A percentile compares a stretch with the other conserved stretches of the same genome.
phyloP scores from a whole-genome alignment of 1,284 basidiomycete genomes.

The Stygiomarasmius scandens region DNA sequence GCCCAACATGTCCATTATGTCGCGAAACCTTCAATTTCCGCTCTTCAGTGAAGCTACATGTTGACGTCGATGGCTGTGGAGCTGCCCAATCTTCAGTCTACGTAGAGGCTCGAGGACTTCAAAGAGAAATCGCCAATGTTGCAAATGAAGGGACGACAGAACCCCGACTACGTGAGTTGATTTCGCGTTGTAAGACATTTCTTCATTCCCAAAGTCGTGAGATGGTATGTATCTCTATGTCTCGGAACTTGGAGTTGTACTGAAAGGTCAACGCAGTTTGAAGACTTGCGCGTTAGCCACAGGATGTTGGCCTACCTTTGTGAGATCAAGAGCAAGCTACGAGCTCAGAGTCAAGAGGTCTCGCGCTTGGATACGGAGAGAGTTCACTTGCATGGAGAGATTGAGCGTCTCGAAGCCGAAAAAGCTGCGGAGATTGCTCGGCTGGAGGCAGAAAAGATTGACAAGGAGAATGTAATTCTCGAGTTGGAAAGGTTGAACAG shows the following conservation, averaged over 20 bases:
- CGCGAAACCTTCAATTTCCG: constrained; percentile 41
- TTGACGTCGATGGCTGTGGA: constrained; percentile 41
- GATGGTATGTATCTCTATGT: constrained; percentile 30
- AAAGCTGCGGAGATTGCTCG: constrained; percentile 24
- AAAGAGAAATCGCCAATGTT: constrained; percentile 40
- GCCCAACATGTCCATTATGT: constrained; percentile 62
- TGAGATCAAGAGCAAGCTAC: constrained; percentile 38
- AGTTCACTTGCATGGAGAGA: constrained; percentile 7
- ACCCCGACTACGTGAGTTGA: constrained; percentile 38
- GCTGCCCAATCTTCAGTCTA: constrained; percentile 12
- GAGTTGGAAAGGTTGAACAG: constrained; percentile 1
- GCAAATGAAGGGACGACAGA: constrained; percentile 45
- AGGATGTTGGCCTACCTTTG: constrained; percentile 44
- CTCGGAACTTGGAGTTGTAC: constrained; percentile 12
- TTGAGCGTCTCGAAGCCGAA: neutral
- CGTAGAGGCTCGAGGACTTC: constrained; percentile 37
- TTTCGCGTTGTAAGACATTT: constrained; percentile 43
- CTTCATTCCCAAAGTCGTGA: constrained; percentile 36
- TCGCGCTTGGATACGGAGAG: constrained; percentile 12
- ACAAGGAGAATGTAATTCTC: neutral
- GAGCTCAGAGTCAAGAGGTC: constrained; percentile 25
- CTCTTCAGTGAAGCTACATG: constrained; percentile 42
- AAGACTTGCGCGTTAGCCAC: constrained; percentile 41
- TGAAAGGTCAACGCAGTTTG: constrained; percentile 32
- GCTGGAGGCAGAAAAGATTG: constrained; percentile 22